Evolutionary conservation across 352 stramenopile species (phyloP).

Genomic region (Poterioochromonas sp.): DNA sequence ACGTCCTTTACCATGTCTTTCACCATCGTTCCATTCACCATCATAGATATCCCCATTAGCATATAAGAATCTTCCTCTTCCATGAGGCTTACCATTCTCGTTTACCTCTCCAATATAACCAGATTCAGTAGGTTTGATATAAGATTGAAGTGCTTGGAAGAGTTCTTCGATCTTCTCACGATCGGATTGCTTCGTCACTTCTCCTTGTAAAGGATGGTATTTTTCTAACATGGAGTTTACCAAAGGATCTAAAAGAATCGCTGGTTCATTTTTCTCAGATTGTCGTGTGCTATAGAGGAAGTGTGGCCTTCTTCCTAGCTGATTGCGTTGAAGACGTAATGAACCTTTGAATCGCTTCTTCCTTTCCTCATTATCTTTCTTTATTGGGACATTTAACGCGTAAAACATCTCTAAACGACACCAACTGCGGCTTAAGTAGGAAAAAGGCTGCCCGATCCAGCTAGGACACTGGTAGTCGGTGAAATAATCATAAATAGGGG

Average conservation of each 20-base stretch:
- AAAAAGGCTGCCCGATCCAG: not conserved
- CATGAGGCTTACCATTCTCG: not conserved
- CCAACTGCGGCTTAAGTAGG: not conserved
- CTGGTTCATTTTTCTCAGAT: not conserved
- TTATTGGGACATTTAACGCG: not conserved
- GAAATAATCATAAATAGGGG: no score
- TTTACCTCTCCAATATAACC: not conserved
- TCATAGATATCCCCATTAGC: not conserved
- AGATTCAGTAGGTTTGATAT: not conserved
- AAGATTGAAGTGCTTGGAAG: not conserved
- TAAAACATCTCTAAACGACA: conserved; percentile 21
- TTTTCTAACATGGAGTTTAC: not conserved
- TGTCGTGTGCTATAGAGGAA: not conserved
- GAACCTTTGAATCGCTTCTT: not conserved
- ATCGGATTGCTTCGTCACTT: not conserved
- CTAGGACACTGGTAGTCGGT: not conserved
- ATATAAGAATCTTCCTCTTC: not conserved
- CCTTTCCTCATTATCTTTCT: not conserved
- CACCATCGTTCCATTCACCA: not conserved
- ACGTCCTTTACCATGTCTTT: not conserved
- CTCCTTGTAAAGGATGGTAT: not conserved
- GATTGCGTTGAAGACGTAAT: not conserved
- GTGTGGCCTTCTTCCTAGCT: not conserved
- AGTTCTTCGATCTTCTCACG: not conserved
- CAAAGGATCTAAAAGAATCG: not conserved